Base-by-base conservation (phyloP, 805 yeast genomes). In the Candida golubevii region DNA sequence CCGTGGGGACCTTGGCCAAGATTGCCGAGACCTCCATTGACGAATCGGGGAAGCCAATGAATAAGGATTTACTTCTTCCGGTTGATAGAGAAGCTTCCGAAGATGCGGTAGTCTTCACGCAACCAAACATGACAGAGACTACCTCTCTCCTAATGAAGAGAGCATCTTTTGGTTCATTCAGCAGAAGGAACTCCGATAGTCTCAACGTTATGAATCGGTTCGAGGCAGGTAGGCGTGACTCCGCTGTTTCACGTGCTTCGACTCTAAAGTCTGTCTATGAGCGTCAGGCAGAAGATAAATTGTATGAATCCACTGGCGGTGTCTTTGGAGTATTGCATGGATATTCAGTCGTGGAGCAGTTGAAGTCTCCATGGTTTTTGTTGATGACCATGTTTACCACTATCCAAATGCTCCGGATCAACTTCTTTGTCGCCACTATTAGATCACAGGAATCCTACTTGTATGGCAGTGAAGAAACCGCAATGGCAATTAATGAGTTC, bases 361-460 rank as follows among this genome's bases (percentile, higher is more conserved):
- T 80, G 48, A 65, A 60, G 36, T 73, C 86, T 5, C 76, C 85
- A 4, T 88, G 96, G 93, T 91, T 89, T 61, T 58, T 74, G 39
- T 65, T 89, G 44, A 85, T 88, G 85, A 78, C 87, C 26, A 58
- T 79, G 2, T 87, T 89, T 62, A 85, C 96, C 6, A 78, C 90
- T 3, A 76, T 90, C 45, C 95, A 88, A 63, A 90, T 90, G 97
- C 74, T 91, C 36, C 74, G 97, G 61, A 83, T 90, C 54, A 90
- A 90, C 68, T 91, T 87, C 63, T 91, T 88, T 64, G 93, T 90
- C 43, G 97, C 97, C 8, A 88, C 97, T 2, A 71, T 90, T 31
- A 78, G 81, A 57, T 70, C 95, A 0, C 97, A 90, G 67, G 95
- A 88, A 70, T 75, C 74, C 26, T 91, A 71, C 58, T 74, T 89